A percentile compares a stretch with the other conserved stretches of the same genome.
phyloP scores from a whole-genome alignment of 1,284 basidiomycete species.

The Uromyces viciae-fabae region DNA sequence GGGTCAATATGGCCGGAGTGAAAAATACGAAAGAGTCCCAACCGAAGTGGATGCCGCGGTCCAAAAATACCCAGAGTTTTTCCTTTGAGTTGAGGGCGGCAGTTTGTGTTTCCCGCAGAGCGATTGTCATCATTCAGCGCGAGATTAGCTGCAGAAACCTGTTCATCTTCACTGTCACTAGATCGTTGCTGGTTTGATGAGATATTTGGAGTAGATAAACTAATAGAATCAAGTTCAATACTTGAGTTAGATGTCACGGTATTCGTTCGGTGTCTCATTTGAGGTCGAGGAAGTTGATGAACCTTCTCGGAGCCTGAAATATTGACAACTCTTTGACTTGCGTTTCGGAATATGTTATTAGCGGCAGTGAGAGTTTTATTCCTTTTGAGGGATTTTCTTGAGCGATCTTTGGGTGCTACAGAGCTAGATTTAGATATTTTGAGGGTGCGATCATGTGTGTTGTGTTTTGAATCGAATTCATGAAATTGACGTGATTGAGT shows the following conservation, averaged over 20 bases:
- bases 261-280: neutral
- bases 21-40: constrained; percentile 66
- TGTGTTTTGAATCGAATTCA: neutral
- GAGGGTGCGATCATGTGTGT: neutral
- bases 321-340: constrained; percentile 35
- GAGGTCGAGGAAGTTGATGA: neutral
- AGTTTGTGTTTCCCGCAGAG: constrained; percentile 46
- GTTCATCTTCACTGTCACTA: constrained; percentile 50
- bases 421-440: neutral
- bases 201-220: neutral
- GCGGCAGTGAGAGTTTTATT: constrained; percentile 9
- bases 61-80: constrained; percentile 74
- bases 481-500: neutral
- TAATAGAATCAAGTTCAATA: constrained; percentile 6
- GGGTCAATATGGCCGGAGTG: constrained; percentile 73
- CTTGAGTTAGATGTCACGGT: neutral
- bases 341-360: neutral
- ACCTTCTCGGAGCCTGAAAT: constrained; percentile 15
- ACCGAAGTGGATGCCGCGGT: constrained; percentile 65
- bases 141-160: constrained; percentile 44
- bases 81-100: constrained; percentile 62
- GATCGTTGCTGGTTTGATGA: constrained; percentile 48
- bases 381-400: neutral
- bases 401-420: neutral
- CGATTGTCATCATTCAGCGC: constrained; percentile 45